phyloP scores from a whole-genome alignment of 306 rosid species.

The Clitoria ternatea region DNA sequence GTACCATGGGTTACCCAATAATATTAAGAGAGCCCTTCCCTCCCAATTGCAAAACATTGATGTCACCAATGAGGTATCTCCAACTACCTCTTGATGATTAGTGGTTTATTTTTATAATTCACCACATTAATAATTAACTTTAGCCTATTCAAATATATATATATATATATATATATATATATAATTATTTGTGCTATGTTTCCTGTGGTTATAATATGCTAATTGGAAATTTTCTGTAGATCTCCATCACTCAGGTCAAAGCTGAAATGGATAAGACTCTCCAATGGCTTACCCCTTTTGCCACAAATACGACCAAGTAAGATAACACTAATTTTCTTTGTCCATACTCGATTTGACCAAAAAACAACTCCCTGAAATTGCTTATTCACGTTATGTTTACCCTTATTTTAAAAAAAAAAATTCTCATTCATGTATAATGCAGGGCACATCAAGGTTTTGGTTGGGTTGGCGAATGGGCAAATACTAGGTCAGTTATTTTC shows the following conservation, averaged over 20 bases:
- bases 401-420: background rate
- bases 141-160: no score
- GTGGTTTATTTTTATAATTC: no score
- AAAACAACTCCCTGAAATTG: background rate
- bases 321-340: conserved; percentile 11
- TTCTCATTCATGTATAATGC: conserved; percentile 21
- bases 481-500: conserved; percentile 45
- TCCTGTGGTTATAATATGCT: conserved; percentile 16
- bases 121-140: no score
- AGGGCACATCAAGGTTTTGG: conserved; percentile 96
- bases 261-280: conserved; percentile 76
- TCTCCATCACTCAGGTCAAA: conserved; percentile 50
- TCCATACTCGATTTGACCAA: background rate
- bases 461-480: conserved; percentile 99
- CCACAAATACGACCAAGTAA: conserved; percentile 78
- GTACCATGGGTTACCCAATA: conserved; percentile 68
- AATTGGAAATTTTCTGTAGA: conserved; percentile 41
- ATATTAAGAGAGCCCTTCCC: conserved; percentile 58
- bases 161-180: no score
- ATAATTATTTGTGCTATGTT: no score
- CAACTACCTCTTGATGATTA: background rate
- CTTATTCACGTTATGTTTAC: background rate
- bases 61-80: conserved; percentile 56
- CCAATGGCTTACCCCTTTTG: conserved; percentile 76
- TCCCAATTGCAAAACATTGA: conserved; percentile 46